Conservation (phyloP, 2,329 filamentous ascomycete species). For the Trichoderma arundinaceum region DNA sequence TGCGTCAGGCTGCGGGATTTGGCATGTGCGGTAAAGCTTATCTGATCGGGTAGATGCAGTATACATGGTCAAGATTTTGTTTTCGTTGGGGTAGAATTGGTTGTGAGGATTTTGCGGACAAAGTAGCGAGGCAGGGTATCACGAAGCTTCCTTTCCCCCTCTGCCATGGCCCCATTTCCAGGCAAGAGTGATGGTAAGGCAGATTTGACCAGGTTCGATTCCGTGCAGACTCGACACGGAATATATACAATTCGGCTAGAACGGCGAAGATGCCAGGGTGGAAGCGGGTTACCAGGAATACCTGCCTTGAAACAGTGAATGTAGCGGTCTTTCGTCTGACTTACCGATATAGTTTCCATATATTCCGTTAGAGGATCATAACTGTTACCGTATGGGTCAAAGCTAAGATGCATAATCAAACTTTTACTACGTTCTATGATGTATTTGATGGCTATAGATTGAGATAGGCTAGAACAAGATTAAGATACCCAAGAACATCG, state of each 20-base stretch:
- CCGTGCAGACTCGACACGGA: slow-evolving; percentile 35
- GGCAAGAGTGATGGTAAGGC: slow-evolving; percentile 33
- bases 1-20: neutral
- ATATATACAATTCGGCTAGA: slow-evolving; percentile 34
- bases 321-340: too few species aligned
- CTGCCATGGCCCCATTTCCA: slow-evolving; percentile 32
- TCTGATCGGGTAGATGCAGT: slow-evolving; percentile 37
- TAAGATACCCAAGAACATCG: too few species aligned
- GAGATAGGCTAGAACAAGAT: too few species aligned
- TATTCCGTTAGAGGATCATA: too few species aligned
- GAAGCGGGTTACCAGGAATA: slow-evolving; percentile 24
- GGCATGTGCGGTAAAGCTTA: slow-evolving; percentile 39
- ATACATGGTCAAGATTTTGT: slow-evolving; percentile 21
- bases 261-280: slow-evolving; percentile 36
- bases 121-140: slow-evolving; percentile 37
- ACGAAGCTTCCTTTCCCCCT: slow-evolving; percentile 35
- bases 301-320: slow-evolving; percentile 30
- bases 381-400: too few species aligned
- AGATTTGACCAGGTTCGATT: slow-evolving; percentile 38
- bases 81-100: slow-evolving; percentile 37
- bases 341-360: too few species aligned
- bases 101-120: slow-evolving; percentile 36
- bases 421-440: too few species aligned
- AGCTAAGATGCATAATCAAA: too few species aligned
- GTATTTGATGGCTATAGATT: too few species aligned